Base-by-base conservation (phyloP, 1,139 yeast genomes). In the Hansenula sp. region DNA sequence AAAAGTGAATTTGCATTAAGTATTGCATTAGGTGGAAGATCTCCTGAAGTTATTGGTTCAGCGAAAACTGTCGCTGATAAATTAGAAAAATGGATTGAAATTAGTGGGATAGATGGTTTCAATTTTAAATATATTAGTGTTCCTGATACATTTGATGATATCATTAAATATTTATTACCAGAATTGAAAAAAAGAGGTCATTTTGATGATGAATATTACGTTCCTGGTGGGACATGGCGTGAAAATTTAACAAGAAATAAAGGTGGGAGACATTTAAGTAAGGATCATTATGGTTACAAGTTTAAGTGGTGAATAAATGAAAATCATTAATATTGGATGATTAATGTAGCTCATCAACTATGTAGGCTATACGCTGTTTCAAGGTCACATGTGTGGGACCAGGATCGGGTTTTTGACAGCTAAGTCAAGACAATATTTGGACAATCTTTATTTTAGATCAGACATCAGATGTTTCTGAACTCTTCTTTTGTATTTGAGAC, bases 81-180 rank as follows among this genome's bases (percentile, higher is more conserved):
- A 22, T 44, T 62, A 17, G 58, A 60, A 29, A 46, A 48, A 28
- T 62, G 65, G 65, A 60, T 58, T 3, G 60, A 57, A 13, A 46
- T 54, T 20, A 51, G 60, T 12, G 65, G 58, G 26, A 53, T 62
- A 17, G 66, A 62, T 41, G 66, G 66, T 7, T 62, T 61, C 48
- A 62, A 62, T 38, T 48, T 62, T 30, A 55, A 61, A 6, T 60
- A 61, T 40, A 57, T 61, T 7, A 42, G 52, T 3, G 35, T 55
- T 8, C 65, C 66, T 4, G 60, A 57, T 12, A 46, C 61, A 20
- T 62, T 55, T 41, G 64, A 61, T 33, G 64, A 61, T 19, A 50
- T 62, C 26, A 53, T 62, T 12, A 59, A 62, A 16, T 40, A 47
- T 30, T 43, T 62, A 32, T 39, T 62, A 20, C 66, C 66, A 6